Conservation (phyloP, 306 rosid species). For the Oemleria cerasiformis region DNA sequence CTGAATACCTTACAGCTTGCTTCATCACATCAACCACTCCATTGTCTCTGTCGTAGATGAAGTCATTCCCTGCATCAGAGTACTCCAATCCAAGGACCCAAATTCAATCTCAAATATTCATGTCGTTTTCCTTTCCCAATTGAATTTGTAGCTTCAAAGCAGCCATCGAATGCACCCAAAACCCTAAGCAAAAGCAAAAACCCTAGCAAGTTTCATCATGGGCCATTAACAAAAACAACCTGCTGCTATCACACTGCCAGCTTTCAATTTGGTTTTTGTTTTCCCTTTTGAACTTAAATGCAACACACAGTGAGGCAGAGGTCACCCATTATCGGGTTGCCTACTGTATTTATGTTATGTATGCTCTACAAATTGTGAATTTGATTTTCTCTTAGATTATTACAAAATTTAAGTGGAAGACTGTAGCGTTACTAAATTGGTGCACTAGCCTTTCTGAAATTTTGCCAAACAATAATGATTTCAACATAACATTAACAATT, state of each 20-base stretch:
- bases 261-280: slow-evolving; percentile 13
- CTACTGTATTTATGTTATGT: no score
- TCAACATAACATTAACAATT: no score
- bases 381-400: no score
- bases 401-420: no score
- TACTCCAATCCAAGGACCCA: slow-evolving; percentile 20
- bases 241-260: slow-evolving; percentile 12
- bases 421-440: no score
- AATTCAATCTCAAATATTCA: slow-evolving; percentile 11
- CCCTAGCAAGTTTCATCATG: slow-evolving; percentile 16
- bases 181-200: slow-evolving; percentile 34
- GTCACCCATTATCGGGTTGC: no score
- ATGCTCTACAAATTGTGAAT: no score
- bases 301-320: slow-evolving; percentile 11
- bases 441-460: no score
- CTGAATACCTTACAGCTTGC: neutral
- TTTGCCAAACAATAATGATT: no score
- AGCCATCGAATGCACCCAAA: slow-evolving; percentile 24
- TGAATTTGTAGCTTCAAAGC: slow-evolving; percentile 29
- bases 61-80: slow-evolving; percentile 49
- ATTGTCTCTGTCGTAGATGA: slow-evolving; percentile 41
- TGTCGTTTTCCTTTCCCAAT: slow-evolving; percentile 32
- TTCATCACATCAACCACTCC: slow-evolving; percentile 33
- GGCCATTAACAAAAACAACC: neutral
- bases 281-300: slow-evolving; percentile 13